Conservation (phyloP, 2,329 filamentous ascomycete species). For the Cadophora sp. region DNA sequence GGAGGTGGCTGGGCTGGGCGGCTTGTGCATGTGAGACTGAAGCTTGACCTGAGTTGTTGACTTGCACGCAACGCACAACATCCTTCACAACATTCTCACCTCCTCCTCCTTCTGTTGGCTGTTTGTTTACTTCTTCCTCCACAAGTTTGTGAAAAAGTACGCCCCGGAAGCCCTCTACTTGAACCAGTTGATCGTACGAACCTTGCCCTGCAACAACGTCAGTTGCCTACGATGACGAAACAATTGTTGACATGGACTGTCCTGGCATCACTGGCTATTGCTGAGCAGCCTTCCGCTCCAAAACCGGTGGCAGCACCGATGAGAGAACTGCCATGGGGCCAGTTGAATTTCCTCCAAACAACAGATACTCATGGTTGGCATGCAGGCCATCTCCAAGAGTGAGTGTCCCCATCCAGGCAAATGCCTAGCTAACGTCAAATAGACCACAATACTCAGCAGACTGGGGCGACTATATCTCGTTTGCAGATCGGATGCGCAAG, state of each 20-base stretch:
- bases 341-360: slow-evolving; percentile 96
- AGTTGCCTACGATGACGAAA: slow-evolving; percentile 27
- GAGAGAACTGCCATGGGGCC: slow-evolving; percentile 86
- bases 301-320: slow-evolving; percentile 80
- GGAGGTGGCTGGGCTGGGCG: too few species aligned
- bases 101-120: neutral
- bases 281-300: slow-evolving; percentile 81
- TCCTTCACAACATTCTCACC: neutral
- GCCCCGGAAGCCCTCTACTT: neutral
- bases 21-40: neutral
- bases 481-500: slow-evolving; percentile 80
- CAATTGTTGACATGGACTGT: slow-evolving; percentile 34
- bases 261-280: slow-evolving; percentile 42
- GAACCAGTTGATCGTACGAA: neutral
- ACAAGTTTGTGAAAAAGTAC: too few species aligned
- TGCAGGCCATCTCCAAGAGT: slow-evolving; percentile 91
- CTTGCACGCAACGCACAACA: too few species aligned
- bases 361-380: slow-evolving; percentile 98
- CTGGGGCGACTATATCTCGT: slow-evolving; percentile 98
- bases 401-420: slow-evolving; percentile 41
- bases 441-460: slow-evolving; percentile 92
- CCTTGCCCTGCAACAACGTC: neutral
- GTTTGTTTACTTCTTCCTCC: neutral
- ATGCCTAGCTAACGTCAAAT: slow-evolving; percentile 29
- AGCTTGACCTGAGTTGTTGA: neutral